Conservation (phyloP, 352 stramenopile genomes). For the Globisporangium viniferum region DNA sequence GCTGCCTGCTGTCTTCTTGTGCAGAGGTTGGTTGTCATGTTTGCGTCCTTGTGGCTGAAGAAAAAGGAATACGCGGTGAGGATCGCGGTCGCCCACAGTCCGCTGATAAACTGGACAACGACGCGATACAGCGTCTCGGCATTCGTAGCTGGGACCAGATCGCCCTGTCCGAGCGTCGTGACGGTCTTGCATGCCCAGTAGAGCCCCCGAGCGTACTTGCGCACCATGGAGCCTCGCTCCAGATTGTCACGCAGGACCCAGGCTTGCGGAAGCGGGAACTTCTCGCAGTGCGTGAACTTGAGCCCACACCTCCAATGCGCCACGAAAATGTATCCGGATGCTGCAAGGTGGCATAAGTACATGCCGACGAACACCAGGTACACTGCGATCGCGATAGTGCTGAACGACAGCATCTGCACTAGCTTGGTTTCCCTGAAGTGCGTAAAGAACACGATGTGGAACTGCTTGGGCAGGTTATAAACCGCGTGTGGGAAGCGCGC, state of each 20-base stretch:
- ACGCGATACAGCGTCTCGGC: conserved; percentile 58
- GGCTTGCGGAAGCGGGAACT: conserved; percentile 24
- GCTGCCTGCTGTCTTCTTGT: conserved; percentile 54
- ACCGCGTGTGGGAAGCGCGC: conserved; percentile 24
- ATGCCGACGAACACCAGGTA: conserved; percentile 45
- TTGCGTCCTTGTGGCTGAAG: conserved; percentile 63
- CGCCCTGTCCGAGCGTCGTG: conserved; percentile 64
- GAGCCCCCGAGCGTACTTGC: conserved; percentile 55
- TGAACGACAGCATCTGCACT: conserved; percentile 42
- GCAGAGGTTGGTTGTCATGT: conserved; percentile 59
- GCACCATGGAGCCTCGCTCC: conserved; percentile 35
- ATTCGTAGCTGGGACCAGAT: conserved; percentile 55
- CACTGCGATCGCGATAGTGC: conserved; percentile 36
- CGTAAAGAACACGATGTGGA: conserved; percentile 23
- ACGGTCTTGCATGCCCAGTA: conserved; percentile 78
- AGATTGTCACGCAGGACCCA: conserved; percentile 67
- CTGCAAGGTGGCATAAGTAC: conserved; percentile 57
- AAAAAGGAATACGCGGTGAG: conserved; percentile 70
- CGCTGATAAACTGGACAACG: conserved; percentile 54
- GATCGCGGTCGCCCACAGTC: conserved; percentile 67
- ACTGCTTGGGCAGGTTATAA: conserved; percentile 14
- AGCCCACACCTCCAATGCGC: conserved; percentile 42
- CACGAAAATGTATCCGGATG: conserved; percentile 59
- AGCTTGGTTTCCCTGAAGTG: conserved; percentile 18
- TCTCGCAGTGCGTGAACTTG: conserved; percentile 34